These are phyloP conservation scores for Mangifera indica DNA, from an alignment of 345 rosid genomes.

Conservation along the genomic window DNA sequence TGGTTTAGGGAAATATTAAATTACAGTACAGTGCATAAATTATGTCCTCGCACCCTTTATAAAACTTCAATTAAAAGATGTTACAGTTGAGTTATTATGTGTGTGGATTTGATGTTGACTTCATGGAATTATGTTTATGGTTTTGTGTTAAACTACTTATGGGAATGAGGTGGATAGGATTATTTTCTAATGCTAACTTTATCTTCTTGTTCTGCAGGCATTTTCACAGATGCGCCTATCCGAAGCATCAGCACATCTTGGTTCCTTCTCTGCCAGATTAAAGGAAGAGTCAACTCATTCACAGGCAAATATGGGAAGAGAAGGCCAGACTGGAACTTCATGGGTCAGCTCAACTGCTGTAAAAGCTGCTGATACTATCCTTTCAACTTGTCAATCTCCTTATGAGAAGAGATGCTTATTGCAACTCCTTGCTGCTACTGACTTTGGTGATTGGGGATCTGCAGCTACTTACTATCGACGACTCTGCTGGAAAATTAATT, in stretches of 20 bases:
- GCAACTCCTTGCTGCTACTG: slow-evolving; percentile 85
- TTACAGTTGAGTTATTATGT: background rate
- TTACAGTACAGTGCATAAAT: background rate
- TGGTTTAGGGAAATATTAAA: slow-evolving; percentile 1
- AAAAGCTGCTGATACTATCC: slow-evolving; percentile 86
- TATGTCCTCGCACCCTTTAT: no score
- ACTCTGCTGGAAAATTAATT: slow-evolving; percentile 87
- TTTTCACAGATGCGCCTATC: slow-evolving; percentile 95
- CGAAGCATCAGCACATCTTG: slow-evolving; percentile 96
- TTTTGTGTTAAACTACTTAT: background rate
- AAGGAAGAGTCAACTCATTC: slow-evolving; percentile 67
- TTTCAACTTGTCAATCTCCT: slow-evolving; percentile 90
- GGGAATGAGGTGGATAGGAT: slow-evolving; percentile 3
- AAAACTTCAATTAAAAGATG: background rate
- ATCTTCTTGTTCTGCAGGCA: slow-evolving; percentile 51
- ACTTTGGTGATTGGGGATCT: slow-evolving; percentile 93
- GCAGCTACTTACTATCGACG: slow-evolving; percentile 72
- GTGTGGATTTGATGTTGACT: slow-evolving; percentile 5
- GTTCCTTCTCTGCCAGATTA: slow-evolving; percentile 86
- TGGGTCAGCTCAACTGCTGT: slow-evolving; percentile 91
- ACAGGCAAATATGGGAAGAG: slow-evolving; percentile 60
- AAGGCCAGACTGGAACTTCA: slow-evolving; percentile 57
- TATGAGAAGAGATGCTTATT: slow-evolving; percentile 94
- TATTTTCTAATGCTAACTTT: slow-evolving; percentile 9
- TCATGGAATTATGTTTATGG: background rate